Evolutionary conservation across 352 stramenopile genomes (phyloP).

Genomic region (Phytophthora podocarpi): DNA sequence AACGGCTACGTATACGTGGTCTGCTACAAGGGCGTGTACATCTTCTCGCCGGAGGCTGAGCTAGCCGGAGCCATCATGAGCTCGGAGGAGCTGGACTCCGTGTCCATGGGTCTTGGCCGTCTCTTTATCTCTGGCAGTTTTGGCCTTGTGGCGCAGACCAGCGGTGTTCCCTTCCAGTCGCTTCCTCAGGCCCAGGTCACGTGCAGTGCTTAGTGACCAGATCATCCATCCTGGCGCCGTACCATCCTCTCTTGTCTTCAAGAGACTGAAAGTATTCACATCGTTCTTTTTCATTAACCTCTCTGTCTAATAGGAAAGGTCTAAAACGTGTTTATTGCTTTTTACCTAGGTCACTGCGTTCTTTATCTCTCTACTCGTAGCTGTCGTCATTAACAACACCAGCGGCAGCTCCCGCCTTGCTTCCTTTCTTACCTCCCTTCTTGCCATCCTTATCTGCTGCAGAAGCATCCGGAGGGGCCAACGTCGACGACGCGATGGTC

Average conservation of each 20-base stretch:
- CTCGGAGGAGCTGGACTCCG: constrained; percentile 54
- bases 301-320: constrained; percentile 23
- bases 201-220: constrained; percentile 33
- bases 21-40: constrained; percentile 77
- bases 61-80: constrained; percentile 67
- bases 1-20: constrained; percentile 80
- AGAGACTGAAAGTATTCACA: constrained; percentile 41
- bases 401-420: constrained; percentile 16
- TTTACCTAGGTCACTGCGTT: background rate
- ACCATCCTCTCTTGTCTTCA: constrained; percentile 21
- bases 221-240: constrained; percentile 6
- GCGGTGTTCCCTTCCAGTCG: constrained; percentile 36
- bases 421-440: constrained; percentile 37
- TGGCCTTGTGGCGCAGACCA: constrained; percentile 70
- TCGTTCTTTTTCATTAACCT: constrained; percentile 26
- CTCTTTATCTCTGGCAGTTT: constrained; percentile 78
- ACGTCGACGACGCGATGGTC: constrained; percentile 46
- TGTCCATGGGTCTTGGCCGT: constrained; percentile 71
- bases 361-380: constrained; percentile 23
- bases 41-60: constrained; percentile 57
- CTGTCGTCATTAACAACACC: constrained; percentile 32
- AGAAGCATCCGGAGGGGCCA: background rate
- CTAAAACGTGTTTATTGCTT: constrained; percentile 32
- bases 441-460: constrained; percentile 40
- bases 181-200: constrained; percentile 50